A percentile compares a stretch with the other conserved stretches of the same genome.
Conservation (phyloP, 78 protist species). For the Parvularia atlantis region DNA sequence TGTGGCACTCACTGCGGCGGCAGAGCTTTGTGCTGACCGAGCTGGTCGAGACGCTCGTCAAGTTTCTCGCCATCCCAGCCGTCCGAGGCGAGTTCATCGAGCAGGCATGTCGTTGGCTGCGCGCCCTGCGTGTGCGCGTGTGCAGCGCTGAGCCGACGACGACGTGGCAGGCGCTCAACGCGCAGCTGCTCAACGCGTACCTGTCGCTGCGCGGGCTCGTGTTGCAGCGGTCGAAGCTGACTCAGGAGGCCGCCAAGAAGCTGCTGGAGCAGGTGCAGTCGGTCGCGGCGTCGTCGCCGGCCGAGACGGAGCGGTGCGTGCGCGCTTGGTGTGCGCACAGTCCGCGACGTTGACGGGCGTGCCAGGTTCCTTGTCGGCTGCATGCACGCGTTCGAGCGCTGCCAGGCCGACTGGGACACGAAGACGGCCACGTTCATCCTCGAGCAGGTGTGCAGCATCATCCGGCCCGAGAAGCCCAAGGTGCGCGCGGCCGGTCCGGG, state of each 20-base stretch:
- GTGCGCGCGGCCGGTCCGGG: too few species aligned
- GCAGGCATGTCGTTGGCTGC: slow-evolving; percentile 6
- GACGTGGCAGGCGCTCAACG: too few species aligned
- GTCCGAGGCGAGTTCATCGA: slow-evolving; percentile 18
- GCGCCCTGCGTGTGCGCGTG: too few species aligned
- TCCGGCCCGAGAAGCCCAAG: too few species aligned
- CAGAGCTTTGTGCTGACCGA: background rate
- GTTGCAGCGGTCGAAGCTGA: slow-evolving; percentile 56
- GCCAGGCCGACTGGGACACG: slow-evolving; percentile 8
- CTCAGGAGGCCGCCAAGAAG: slow-evolving; percentile 31
- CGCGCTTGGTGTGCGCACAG: background rate
- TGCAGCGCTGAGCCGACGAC: background rate
- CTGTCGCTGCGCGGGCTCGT: slow-evolving; percentile 60
- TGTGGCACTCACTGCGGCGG: too few species aligned
- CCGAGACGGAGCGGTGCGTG: background rate
- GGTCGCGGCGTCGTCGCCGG: background rate
- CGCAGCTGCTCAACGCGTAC: slow-evolving; percentile 36
- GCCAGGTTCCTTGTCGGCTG: slow-evolving; percentile 44
- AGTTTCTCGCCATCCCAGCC: slow-evolving; percentile 4
- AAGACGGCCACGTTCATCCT: slow-evolving; percentile 47
- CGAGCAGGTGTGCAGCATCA: slow-evolving; percentile 60
- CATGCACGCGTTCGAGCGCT: slow-evolving; percentile 22
- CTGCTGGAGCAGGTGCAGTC: background rate
- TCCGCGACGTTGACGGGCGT: slow-evolving; percentile 33
- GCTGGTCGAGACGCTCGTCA: slow-evolving; percentile 7